Base-by-base conservation (phyloP, 1,139 yeast species). In the Martiniozyma asiatica region DNA sequence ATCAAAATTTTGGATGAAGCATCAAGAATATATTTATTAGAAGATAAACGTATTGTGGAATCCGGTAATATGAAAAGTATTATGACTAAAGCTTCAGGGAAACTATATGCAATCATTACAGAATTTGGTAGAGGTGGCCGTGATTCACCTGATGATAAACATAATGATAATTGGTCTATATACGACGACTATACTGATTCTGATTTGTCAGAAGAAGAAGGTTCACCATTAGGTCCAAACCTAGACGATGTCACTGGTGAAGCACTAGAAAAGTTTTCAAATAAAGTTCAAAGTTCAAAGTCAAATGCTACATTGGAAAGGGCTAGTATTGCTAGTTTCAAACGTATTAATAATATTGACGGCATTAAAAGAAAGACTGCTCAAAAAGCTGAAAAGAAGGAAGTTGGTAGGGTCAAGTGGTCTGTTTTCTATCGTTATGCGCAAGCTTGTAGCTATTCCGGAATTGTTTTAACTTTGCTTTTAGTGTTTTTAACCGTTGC, bases 1-100 rank as follows among this genome's bases (percentile, higher is more conserved):
- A 73, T 81, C 23, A 68, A 73, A 29, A 87, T 82, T 10, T 64
- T 84, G 47, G 67, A 72, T 40, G 67, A 75, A 40, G 82, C 94
- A 0, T 61, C 71, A 38, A 61, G 61, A 33, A 64, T 84, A 22
- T 63, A 68, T 37, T 62, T 80, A 53, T 60, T 82, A 13, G 63
- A 71, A 35, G 68, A 68, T 40, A 76, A 81, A 12, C 59, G 65
- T 35, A 59, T 76, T 24, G 63, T 70, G 16, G 87, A 76, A 50
- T 66, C 63, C 31, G 82, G 80, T 3, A 53, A 68, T n/a, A 65
- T 66, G 38, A 58, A 58, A 24, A 64, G 65, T 11, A 63, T 73
- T 44, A 50, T 61, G 32, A 30, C 28, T 3, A 56, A 57, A 17
- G 61, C 59, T n/a, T 57, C 56, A 14, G 58, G 70, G 8, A 63